Evolutionary conservation across 2,329 filamentous ascomycete genomes (phyloP), one percentile per base, ranked within the genome.

Genomic region (Tolypocladium tundrense): DNA sequence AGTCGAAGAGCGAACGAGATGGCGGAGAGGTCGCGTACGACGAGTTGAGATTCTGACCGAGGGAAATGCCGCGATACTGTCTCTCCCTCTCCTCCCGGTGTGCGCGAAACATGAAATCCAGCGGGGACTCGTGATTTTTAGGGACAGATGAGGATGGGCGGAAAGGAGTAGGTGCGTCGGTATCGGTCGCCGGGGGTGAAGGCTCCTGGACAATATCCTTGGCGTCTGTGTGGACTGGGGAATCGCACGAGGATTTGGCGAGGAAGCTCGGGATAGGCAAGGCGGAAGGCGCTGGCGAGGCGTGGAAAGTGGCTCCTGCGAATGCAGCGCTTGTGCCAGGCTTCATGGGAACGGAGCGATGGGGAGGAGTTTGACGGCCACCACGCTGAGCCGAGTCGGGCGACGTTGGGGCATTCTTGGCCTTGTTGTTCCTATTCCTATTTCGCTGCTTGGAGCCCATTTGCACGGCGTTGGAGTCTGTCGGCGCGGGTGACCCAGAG

Each of bases 281-380:
- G 31, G 91, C 86, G 10, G 91, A 95, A 0, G 94, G 88, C 1
- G 92, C 93, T 24, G 94, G 94, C 10, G 94, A 97, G 45, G 91
- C 90, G 72, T 97, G 92, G 71, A 97, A 99, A 6, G 91, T 95
- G 40, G 93, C 88, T 16, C 93, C 94, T 43, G 94, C 94, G 73
- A 96, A 99, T 52, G 88, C 86, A 60, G 84, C 78, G 54, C 73
- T 73, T 37, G 72, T 72, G 54, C 72, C 71, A 52, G 79, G 72
- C 67, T 79, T 80, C 62, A 76, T 69, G 37, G 73, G 69, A 10
- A 69, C 68, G 19, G 73, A 74, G 55, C 78, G 75, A 13, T 69
- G 66, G 21, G 72, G 71, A 27, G 67, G 73, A 21, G 79, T 83
- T 53, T 73, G 73, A 27, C 74, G 74, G 35, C 71, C 75, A 21